These are phyloP conservation scores for Wickerhamiella kazuoi DNA, from an alignment of 805 yeast genomes.

Conservation along the genomic window DNA sequence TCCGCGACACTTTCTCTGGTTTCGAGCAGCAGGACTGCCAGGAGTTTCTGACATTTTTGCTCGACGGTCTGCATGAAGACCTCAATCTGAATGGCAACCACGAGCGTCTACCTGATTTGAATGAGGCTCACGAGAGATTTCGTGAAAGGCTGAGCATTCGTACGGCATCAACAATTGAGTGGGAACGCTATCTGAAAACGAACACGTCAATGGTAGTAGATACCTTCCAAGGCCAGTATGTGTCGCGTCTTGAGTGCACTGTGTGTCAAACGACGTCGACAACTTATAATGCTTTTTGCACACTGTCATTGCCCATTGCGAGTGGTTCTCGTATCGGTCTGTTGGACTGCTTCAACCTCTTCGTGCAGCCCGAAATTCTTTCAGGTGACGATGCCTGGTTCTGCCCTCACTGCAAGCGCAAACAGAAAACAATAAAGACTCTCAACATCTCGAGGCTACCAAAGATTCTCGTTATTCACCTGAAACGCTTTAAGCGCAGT, in stretches of 20 bases:
- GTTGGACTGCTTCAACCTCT: constrained; percentile 56
- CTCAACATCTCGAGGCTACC: constrained; percentile 66
- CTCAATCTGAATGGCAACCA: constrained; percentile 46
- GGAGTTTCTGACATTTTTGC: constrained; percentile 56
- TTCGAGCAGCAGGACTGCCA: constrained; percentile 72
- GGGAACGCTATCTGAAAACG: constrained; percentile 72
- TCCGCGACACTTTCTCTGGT: constrained; percentile 47
- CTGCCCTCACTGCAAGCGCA: constrained; percentile 57
- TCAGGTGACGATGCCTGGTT: constrained; percentile 71
- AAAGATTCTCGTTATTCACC: constrained; percentile 57
- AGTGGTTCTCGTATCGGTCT: constrained; percentile 20
- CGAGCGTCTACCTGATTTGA: constrained; percentile 38
- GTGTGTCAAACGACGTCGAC: constrained; percentile 65
- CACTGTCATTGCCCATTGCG: constrained; percentile 55
- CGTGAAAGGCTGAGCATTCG: constrained; percentile 62
- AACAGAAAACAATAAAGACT: constrained; percentile 47
- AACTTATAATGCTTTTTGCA: constrained; percentile 68
- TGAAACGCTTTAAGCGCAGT: constrained; percentile 53
- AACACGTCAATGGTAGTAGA: constrained; percentile 70
- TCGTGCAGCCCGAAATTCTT: constrained; percentile 54
- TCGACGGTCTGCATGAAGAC: constrained; percentile 72
- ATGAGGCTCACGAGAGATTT: constrained; percentile 50
- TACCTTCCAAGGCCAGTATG: constrained; percentile 74
- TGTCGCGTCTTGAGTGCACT: constrained; percentile 59
- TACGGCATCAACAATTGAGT: constrained; percentile 71